Conservation (phyloP, 75 land plant species). For the Cupressus sempervirens region DNA sequence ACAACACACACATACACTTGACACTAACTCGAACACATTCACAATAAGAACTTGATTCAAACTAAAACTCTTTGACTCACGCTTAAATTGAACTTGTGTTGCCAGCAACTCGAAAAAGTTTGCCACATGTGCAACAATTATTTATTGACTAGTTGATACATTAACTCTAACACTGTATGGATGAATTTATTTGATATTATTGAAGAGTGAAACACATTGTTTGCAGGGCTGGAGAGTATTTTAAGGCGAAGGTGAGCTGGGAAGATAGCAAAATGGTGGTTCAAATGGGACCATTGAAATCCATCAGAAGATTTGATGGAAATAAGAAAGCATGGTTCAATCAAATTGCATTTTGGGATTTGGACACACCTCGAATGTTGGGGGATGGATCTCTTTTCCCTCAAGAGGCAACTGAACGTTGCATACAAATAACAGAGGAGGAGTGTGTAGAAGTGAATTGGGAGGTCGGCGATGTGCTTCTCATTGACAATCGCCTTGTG, state of each 20-base stretch:
- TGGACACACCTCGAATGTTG: background rate
- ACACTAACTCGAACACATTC: too few relatives aligned
- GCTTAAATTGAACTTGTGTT: too few relatives aligned
- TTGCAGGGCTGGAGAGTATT: background rate
- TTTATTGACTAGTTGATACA: too few relatives aligned
- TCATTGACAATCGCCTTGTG: constrained; percentile 32
- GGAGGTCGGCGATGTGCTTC: constrained; percentile 37
- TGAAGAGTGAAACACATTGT: too few relatives aligned
- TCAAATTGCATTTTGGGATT: background rate
- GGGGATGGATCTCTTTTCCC: constrained; percentile 29
- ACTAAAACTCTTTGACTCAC: too few relatives aligned
- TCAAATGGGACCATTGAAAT: background rate
- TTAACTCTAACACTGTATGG: too few relatives aligned
- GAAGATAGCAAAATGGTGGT: background rate
- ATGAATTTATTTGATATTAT: too few relatives aligned
- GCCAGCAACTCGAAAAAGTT: too few relatives aligned
- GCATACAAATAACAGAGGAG: constrained; percentile 32
- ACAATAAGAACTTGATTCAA: too few relatives aligned
- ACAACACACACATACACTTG: too few relatives aligned
- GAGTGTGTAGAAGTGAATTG: constrained; percentile 30
- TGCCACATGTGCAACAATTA: too few relatives aligned
- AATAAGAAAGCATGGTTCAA: background rate
- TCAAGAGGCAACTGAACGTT: constrained; percentile 17
- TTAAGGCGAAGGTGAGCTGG: background rate
- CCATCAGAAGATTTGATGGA: constrained; percentile 7